Conservation (phyloP, 208 protist genomes). For the Angomonas ambiguus region DNA sequence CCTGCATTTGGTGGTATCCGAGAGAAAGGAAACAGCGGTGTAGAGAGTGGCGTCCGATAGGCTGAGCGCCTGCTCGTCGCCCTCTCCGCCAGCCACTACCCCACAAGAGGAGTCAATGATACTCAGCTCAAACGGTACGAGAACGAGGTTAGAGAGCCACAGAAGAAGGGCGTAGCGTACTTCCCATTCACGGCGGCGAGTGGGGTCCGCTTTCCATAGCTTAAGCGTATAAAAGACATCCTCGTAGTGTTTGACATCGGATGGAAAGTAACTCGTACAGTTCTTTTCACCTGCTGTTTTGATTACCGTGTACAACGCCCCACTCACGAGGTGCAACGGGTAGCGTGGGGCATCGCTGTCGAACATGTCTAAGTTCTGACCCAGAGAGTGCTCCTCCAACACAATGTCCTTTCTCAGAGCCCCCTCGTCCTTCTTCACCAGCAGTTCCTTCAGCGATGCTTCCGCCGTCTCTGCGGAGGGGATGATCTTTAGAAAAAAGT, state of each 20-base stretch:
- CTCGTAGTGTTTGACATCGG: constrained; percentile 86
- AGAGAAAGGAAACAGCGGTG: constrained; percentile 63
- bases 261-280: constrained; percentile 92
- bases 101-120: constrained; percentile 78
- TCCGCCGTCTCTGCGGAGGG: constrained; percentile 19
- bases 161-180: constrained; percentile 94
- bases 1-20: constrained; percentile 82
- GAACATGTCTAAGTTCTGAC: constrained; percentile 77
- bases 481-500: constrained; percentile 46
- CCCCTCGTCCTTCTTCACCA: neutral
- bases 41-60: constrained; percentile 77
- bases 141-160: constrained; percentile 95
- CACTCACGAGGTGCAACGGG: constrained; percentile 68
- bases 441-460: neutral
- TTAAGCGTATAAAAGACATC: constrained; percentile 81
- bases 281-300: constrained; percentile 95
- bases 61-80: constrained; percentile 11
- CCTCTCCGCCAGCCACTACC: constrained; percentile 2
- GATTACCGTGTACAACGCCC: constrained; percentile 87
- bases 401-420: neutral
- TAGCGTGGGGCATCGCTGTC: constrained; percentile 65
- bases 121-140: constrained; percentile 94
- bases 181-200: constrained; percentile 87
- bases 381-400: constrained; percentile 27
- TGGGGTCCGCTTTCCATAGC: constrained; percentile 48